These are phyloP conservation scores for Prototheca stagnorum DNA, from an alignment of 163 green algal species.

Conservation along the genomic window DNA sequence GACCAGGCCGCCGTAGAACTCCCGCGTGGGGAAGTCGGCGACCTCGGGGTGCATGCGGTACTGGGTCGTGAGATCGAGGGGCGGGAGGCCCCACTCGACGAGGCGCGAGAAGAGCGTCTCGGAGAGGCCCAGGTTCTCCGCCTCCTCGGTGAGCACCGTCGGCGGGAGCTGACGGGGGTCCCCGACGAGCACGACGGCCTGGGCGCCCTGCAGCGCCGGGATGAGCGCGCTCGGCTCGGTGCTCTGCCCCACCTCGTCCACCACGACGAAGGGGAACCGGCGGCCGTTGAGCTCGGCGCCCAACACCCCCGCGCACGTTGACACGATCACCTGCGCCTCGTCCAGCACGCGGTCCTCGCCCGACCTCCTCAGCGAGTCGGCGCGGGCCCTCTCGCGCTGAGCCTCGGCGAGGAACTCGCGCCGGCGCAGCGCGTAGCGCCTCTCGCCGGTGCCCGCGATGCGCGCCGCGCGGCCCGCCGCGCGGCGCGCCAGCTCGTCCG, in stretches of 20 bases:
- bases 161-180: constrained; percentile 26
- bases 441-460: no score
- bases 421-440: no score
- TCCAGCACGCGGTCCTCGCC: constrained; percentile 23
- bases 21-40: constrained; percentile 32
- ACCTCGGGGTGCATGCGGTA: constrained; percentile 83
- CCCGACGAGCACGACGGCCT: constrained; percentile 55
- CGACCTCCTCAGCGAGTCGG: constrained; percentile 14
- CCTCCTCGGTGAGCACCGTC: constrained; percentile 8
- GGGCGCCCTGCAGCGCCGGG: constrained; percentile 41
- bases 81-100: constrained; percentile 11
- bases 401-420: background rate
- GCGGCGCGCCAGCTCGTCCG: no score
- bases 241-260: constrained; percentile 87
- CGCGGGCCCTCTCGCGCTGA: constrained; percentile 1
- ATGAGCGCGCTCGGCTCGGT: constrained; percentile 66
- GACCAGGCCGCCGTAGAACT: constrained; percentile 75
- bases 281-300: constrained; percentile 35
- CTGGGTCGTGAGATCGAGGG: constrained; percentile 64
- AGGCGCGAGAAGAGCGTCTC: constrained; percentile 15
- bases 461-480: background rate
- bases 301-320: constrained; percentile 67
- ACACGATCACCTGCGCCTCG: constrained; percentile 47
- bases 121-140: background rate
- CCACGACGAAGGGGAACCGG: constrained; percentile 62